phyloP scores from a whole-genome alignment of 257 asterid genomes.

The Solanum rostratum region DNA sequence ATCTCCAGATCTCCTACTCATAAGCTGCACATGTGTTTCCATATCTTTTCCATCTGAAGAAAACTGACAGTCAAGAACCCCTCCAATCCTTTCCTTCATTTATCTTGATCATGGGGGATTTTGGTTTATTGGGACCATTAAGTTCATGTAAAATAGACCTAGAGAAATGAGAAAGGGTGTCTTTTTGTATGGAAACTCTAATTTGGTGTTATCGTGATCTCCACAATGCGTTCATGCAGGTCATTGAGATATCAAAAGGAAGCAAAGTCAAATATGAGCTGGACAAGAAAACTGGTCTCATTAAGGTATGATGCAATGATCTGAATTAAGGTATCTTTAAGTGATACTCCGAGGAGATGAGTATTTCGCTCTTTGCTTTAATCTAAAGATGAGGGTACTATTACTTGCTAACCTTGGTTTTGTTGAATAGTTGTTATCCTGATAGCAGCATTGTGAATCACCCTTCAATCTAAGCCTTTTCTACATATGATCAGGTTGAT shows the following conservation, averaged over 20 bases:
- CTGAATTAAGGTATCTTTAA: neutral
- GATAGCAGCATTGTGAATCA: neutral
- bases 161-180: neutral
- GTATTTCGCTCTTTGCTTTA: neutral
- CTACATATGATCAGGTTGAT: slow-evolving; percentile 46
- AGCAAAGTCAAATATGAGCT: slow-evolving; percentile 95
- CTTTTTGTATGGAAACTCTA: neutral
- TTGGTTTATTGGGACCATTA: neutral
- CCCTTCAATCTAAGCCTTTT: neutral
- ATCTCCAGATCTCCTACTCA: neutral
- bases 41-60: neutral
- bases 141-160: neutral
- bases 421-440: neutral
- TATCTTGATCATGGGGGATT: neutral
- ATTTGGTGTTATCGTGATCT: neutral
- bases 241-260: slow-evolving; percentile 92
- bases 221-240: slow-evolving; percentile 26
- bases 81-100: neutral
- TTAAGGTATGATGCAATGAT: slow-evolving; percentile 41
- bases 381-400: neutral
- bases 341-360: neutral
- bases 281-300: slow-evolving; percentile 90
- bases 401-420: neutral
- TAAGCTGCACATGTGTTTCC: neutral
- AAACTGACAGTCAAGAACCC: neutral